Conservation (phyloP, 176 grass and related monocot genomes). For the Eragrostis curvula region DNA sequence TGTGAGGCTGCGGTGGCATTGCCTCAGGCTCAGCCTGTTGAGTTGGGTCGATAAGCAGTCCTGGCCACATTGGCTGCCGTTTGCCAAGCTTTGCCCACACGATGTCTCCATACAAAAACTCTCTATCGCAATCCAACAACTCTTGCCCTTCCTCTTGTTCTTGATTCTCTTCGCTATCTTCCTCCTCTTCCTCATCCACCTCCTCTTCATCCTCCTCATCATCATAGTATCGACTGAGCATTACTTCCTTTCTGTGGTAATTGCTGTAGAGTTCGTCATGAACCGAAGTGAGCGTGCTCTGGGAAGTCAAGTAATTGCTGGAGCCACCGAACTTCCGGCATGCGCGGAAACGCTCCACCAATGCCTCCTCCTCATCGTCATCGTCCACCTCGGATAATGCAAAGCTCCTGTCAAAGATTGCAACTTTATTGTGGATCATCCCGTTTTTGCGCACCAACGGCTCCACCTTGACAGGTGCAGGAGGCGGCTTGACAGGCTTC, state of each 20-base stretch:
- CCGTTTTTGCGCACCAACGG: slow-evolving; percentile 35
- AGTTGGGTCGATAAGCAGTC: slow-evolving; percentile 73
- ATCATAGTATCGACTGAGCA: slow-evolving; percentile 32
- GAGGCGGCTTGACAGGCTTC: slow-evolving; percentile 45
- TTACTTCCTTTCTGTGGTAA: slow-evolving; percentile 37
- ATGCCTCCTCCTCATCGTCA: slow-evolving; percentile 46
- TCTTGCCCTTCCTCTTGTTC: slow-evolving; percentile 37
- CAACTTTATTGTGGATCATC: slow-evolving; percentile 28
- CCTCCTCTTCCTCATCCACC: slow-evolving; percentile 20
- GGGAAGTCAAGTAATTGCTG: slow-evolving; percentile 60
- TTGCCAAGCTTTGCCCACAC: slow-evolving; percentile 90
- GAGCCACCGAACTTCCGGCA: slow-evolving; percentile 54
- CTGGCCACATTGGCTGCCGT: slow-evolving; percentile 80
- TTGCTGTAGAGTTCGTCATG: slow-evolving; percentile 29
- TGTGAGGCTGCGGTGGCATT: slow-evolving; percentile 48
- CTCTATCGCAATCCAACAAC: slow-evolving; percentile 12
- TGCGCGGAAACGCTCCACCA: slow-evolving; percentile 45
- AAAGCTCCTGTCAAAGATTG: slow-evolving; percentile 33
- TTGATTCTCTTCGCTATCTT: slow-evolving; percentile 32
- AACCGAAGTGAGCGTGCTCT: slow-evolving; percentile 57
- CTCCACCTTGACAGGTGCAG: slow-evolving; percentile 31
- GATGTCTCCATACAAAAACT: slow-evolving; percentile 80
- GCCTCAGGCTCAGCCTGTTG: slow-evolving; percentile 57
- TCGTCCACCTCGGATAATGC: slow-evolving; percentile 51
- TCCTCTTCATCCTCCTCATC: slow-evolving; percentile 19